Conservation (phyloP, 495 filamentous ascomycete species). For the Evansstolkia leycettana region DNA sequence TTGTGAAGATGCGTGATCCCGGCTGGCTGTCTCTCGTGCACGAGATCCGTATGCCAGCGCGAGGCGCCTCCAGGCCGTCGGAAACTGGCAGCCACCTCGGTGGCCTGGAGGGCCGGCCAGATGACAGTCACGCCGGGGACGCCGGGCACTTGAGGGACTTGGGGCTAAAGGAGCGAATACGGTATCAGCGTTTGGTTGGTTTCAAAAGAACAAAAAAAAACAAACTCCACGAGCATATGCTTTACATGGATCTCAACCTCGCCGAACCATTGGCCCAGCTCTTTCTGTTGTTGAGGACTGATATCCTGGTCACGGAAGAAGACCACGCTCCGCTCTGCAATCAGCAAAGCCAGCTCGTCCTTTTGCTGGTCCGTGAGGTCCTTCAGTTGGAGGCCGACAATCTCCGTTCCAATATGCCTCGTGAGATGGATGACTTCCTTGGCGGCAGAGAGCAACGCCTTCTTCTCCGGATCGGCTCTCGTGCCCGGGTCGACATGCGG, state of each 20-base stretch:
- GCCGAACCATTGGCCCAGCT: conserved; percentile 52
- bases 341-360: conserved; percentile 59
- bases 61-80: conserved; percentile 52
- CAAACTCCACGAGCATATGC: neutral
- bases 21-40: conserved; percentile 58
- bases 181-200: neutral
- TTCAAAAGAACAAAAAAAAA: no score
- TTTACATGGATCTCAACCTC: conserved; percentile 57
- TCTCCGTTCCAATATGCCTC: conserved; percentile 57
- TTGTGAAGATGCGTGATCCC: conserved; percentile 61
- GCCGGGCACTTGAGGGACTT: conserved; percentile 58
- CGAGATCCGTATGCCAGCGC: conserved; percentile 58
- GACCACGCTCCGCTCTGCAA: conserved; percentile 62
- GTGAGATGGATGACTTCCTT: conserved; percentile 56
- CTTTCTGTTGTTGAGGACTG: conserved; percentile 54
- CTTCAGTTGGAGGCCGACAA: conserved; percentile 56
- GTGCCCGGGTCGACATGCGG: conserved; percentile 47
- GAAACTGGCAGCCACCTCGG: conserved; percentile 42
- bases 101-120: conserved; percentile 52
- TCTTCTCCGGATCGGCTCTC: conserved; percentile 56
- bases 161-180: conserved; percentile 33
- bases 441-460: conserved; percentile 48
- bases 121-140: conserved; percentile 52
- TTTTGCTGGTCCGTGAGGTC: conserved; percentile 54
- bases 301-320: conserved; percentile 68